Percentiles rank a stretch among this genome's conserved stretches.
These are phyloP conservation scores for Colletotrichum gigasporum DNA, from an alignment of 2,329 filamentous ascomycete species.

Conservation along the genomic window DNA sequence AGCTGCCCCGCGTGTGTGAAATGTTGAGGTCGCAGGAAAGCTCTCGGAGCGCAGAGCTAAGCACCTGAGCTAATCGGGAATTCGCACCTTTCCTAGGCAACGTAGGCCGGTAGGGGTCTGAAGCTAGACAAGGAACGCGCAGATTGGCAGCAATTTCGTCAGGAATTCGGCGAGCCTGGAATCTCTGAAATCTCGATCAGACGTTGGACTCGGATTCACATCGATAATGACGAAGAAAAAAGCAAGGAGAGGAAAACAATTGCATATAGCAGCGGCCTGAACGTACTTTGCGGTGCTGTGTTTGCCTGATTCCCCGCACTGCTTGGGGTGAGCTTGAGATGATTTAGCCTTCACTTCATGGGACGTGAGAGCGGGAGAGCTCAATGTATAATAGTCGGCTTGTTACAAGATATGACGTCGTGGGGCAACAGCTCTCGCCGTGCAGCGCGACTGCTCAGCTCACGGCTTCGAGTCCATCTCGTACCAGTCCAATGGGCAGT, in stretches of 20 bases:
- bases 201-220: constrained; percentile 2
- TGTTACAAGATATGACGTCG: constrained; percentile 28
- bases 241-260: background rate
- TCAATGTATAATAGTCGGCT: constrained; percentile 9
- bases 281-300: background rate
- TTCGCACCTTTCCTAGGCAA: constrained; percentile 23
- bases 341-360: constrained; percentile 12
- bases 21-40: constrained; percentile 28
- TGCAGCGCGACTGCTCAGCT: background rate
- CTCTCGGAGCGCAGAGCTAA: constrained; percentile 11
- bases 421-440: constrained; percentile 21
- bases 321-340: constrained; percentile 12
- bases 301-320: constrained; percentile 13
- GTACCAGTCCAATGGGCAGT: background rate
- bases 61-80: constrained; percentile 21
- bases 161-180: constrained; percentile 18
- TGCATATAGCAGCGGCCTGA: background rate
- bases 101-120: constrained; percentile 30
- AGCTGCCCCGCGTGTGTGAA: constrained; percentile 13
- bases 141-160: constrained; percentile 29
- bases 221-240: background rate
- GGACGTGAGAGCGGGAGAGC: constrained; percentile 6
- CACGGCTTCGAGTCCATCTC: background rate
- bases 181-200: constrained; percentile 12
- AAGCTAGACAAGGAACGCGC: constrained; percentile 29